Base-by-base conservation (phyloP, 306 rosid species). In the Parietaria judaica region DNA sequence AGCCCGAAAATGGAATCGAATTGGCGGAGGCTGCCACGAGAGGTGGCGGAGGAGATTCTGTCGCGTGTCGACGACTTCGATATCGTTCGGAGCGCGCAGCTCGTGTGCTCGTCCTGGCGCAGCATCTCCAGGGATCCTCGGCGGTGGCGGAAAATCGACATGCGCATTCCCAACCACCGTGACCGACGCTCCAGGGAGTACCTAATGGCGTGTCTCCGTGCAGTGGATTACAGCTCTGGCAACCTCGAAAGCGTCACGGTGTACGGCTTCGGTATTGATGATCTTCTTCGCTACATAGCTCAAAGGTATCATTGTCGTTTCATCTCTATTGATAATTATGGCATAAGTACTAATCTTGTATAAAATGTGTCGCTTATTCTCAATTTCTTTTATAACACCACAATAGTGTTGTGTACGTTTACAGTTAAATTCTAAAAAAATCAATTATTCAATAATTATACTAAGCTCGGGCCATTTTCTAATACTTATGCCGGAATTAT, bases 21-120 rank as follows among this genome's bases (percentile, higher is more conserved):
- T 15, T 81, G 90, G 90, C 46, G 66, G 14, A 84, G 74, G 16
- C 81, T 81, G 34, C 91, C 91, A 1, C 69, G 56, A 15, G 90
- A 87, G 34, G 71, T 78, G 60, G 58, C 61, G 59, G 36, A 66
- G 3, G 17, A 74, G 36, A 81, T 84, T 31, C 74, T 81, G 37
- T 65, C 41, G 11, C 81, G 74, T 43, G 79, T 86, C 0, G 76
- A 78, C 12, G 57, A 78, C 5, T 10, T 78, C 14, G 81, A 81
- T 5, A 70, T 70, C 58, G 61, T 84, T 8, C 9, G 3, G 14
- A 59, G 37, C 51, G 80, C 72, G 13, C 83, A 70, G 61, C 11
- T 9, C 3, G 90, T 79, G 31, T 87, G 90, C 75, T 64, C 77
- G 13, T 6, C 37, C 12, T 87, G 90, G 88, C 83, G 76, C 63